Conservation (phyloP, 306 rosid species). For the Amphicarpaea edgeworthii region DNA sequence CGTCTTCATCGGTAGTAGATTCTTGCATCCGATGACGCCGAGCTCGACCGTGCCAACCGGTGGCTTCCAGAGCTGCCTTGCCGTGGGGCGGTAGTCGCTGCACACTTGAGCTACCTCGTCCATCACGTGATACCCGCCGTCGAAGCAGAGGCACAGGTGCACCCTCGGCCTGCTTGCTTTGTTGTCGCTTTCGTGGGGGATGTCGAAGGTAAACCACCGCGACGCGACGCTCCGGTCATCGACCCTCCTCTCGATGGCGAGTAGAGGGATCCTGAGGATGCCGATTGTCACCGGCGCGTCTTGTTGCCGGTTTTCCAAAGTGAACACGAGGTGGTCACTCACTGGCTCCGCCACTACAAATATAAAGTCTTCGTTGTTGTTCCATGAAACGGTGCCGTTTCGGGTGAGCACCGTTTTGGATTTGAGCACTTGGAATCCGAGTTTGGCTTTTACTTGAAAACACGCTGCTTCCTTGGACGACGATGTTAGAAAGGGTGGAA, state of each 20-base stretch:
- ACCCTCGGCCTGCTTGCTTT: conserved; percentile 54
- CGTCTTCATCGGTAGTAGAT: conserved; percentile 75
- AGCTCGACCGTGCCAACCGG: conserved; percentile 78
- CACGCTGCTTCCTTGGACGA: conserved; percentile 48
- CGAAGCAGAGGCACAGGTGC: conserved; percentile 77
- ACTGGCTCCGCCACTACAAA: conserved; percentile 86
- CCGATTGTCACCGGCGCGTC: conserved; percentile 55
- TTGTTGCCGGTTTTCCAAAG: conserved; percentile 62
- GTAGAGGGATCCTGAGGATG: conserved; percentile 55
- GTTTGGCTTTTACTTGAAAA: conserved; percentile 68
- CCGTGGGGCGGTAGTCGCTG: conserved; percentile 93
- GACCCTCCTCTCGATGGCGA: conserved; percentile 69
- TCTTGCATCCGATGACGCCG: conserved; percentile 76
- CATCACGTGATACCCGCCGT: conserved; percentile 97
- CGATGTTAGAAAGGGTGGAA: conserved; percentile 35
- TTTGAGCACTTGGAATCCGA: conserved; percentile 70
- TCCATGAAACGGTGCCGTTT: conserved; percentile 68
- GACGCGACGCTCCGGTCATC: conserved; percentile 78
- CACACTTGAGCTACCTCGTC: conserved; percentile 81
- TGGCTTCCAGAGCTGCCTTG: conserved; percentile 88
- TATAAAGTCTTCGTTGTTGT: conserved; percentile 73
- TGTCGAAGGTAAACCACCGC: conserved; percentile 71
- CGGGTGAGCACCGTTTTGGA: conserved; percentile 49
- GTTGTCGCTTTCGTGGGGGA: conserved; percentile 28
- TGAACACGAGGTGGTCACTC: conserved; percentile 55